Base-by-base conservation (phyloP, 345 rosid species). In the Eucalyptus brandiana region DNA sequence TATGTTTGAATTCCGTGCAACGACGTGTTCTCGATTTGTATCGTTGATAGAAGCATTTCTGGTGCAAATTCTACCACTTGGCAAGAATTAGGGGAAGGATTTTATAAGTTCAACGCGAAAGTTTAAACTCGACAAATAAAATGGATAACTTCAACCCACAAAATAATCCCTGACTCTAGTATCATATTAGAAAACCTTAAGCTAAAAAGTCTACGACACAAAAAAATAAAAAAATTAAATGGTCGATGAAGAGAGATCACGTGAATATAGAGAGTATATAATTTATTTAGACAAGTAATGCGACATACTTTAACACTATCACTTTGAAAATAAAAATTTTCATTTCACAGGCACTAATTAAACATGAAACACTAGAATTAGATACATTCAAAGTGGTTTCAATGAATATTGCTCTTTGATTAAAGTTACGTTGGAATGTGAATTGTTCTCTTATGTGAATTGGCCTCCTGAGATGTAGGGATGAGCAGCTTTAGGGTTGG, bases 261-360 rank as follows among this genome's bases (percentile, higher is more conserved):
- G 4, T 18, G 1, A 69, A 34, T 69, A 18, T 2, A 17, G 0
- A 34, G 0, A 5, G 4, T 3, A 2, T 3, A 34, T 69, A 69
- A 34, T 69, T 18, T 69, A 5, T 6, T 0, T 34, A 69, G 44
- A 0, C 44, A 34, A 69, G 9, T 4, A 14, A 30, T 14, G 34
- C 18, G 5, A 3, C 9, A 62, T 30, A 14, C 58, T 62, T 62
- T 14, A 62, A 30, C 9, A 7, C 17, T 4, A 15, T 14, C 17
- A 62, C 17, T 14, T 13, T 13, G 1, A 3, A n/a, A 6, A 62
- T 4, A 30, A 7, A 62, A 62, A 30, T 0, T 7, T 65, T 14
- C 34, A n/a, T 65, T 65, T 9, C 5, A n/a, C 2, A 2, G 0
- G 37, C 72, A n/a, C 37, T 7, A n/a, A 65, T 65, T 65, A 15